Base-by-base conservation (phyloP, 225 moss, liverwort and hornwort genomes). In the Marchantia polymorpha region DNA sequence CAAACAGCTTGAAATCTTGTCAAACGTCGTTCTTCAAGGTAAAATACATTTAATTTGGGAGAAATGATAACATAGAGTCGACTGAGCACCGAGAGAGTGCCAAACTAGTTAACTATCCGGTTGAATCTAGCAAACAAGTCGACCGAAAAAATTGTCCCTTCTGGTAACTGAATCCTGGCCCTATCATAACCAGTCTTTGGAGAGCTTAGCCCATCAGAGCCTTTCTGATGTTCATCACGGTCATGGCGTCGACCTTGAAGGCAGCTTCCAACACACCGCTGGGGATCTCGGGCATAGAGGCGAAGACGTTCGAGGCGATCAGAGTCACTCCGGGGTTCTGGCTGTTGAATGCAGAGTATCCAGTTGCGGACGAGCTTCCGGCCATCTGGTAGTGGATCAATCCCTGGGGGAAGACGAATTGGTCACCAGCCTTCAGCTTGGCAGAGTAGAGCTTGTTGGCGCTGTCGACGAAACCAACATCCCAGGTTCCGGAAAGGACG, bases 401-500 rank as follows among this genome's bases (percentile, higher is more conserved):
- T 22, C 85, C 91, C 22, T 70, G 69, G 7, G 88, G 90, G 78
- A 91, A 91, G 48, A 88, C 69, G 73, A 91, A 88, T 4, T 86
- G 87, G 67, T 91, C 91, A 55, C 90, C 91, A 48, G 66, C 74
- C 79, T 70, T 39, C 1, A 91, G 79, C 4, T 80, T 84, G 54
- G 83, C 84, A n/a, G 60, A 88, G 86, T 75, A 91, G 3, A 88
- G 80, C 5, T 8, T 52, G n/a, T 77, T 75, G 55, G 73, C 60
- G 53, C 86, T 85, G 83, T 84, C 84, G 71, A 90, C 20, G 60
- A 91, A 91, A 0, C 91, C 90, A 81, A 90, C 83, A 55, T 83
- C 76, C 27, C 85, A 73, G 10, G 83, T 79, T 49, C 91, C 89
- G 9, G 87, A 69, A 73, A 87, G 69, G 58, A 89, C 91, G 48